Evolutionary conservation across 2,329 filamentous ascomycete genomes (phyloP).

Genomic region (Pseudogymnoascus sp.): DNA sequence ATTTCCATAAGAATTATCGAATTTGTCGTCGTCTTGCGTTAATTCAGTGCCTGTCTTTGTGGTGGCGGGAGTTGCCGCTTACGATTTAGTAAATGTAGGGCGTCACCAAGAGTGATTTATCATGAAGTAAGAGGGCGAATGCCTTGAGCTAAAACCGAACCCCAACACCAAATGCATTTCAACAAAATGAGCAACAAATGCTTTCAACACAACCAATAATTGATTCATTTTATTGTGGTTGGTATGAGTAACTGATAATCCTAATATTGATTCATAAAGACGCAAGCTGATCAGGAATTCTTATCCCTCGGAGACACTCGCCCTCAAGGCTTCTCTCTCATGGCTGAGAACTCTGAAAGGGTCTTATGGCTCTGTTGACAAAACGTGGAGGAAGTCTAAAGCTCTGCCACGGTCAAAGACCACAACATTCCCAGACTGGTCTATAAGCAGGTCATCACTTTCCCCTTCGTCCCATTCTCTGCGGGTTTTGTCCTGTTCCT

Average conservation of each 20-base stretch:
- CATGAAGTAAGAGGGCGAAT: not conserved
- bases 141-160: not conserved
- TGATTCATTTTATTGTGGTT: not conserved
- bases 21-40: constrained; percentile 1
- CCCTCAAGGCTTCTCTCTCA: not conserved
- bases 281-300: not conserved
- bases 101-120: constrained; percentile 5
- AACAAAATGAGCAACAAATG: not conserved
- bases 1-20: constrained; percentile 5
- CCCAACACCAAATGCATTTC: not conserved
- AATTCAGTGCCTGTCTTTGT: constrained; percentile 8
- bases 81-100: constrained; percentile 9
- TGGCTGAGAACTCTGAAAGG: not conserved
- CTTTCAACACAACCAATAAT: not conserved
- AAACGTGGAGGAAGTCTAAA: not conserved
- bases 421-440: not conserved
- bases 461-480: not conserved
- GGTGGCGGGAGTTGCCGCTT: constrained; percentile 9
- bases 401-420: not conserved
- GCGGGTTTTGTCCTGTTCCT: not conserved
- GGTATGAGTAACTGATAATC: not conserved
- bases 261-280: not conserved
- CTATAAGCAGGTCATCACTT: not conserved
- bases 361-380: not conserved
- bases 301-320: not conserved